Percentiles rank a stretch among this genome's conserved stretches.
Conservation (phyloP, 1,284 basidiomycete genomes). For the Lignosus rhinocerotis region DNA sequence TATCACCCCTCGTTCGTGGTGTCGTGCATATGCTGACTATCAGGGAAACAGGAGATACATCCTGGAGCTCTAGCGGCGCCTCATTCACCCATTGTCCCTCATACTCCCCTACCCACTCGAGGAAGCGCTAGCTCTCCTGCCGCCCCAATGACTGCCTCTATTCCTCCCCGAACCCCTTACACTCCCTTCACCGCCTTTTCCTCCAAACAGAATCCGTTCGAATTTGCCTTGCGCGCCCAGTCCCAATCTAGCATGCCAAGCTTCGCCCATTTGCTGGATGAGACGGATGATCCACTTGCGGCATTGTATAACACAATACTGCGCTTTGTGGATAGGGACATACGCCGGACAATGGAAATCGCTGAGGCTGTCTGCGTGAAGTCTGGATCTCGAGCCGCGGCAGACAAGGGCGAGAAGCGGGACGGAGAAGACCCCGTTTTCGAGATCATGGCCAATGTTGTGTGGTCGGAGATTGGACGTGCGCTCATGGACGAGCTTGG, state of each 20-base stretch:
- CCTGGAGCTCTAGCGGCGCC: constrained; percentile 66
- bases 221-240: constrained; percentile 29
- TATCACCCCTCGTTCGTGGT: background rate
- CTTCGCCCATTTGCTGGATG: constrained; percentile 56
- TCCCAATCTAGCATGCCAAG: constrained; percentile 7
- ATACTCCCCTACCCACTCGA: constrained; percentile 58
- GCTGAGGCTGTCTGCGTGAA: constrained; percentile 68
- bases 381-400: constrained; percentile 31
- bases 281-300: constrained; percentile 65
- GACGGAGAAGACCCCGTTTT: constrained; percentile 48
- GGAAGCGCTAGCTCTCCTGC: constrained; percentile 10
- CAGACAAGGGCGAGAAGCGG: constrained; percentile 4
- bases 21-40: background rate
- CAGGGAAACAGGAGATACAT: constrained; percentile 60
- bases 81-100: constrained; percentile 73
- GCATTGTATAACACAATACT: constrained; percentile 81
- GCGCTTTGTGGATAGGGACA: constrained; percentile 74
- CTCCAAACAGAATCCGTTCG: constrained; percentile 49
- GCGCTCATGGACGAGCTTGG: constrained; percentile 87
- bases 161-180: constrained; percentile 62
- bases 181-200: constrained; percentile 65
- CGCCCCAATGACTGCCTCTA: constrained; percentile 28
- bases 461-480: constrained; percentile 84
- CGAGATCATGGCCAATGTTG: constrained; percentile 81
- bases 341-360: constrained; percentile 73